These are phyloP conservation scores for Microbotryum scabiosae DNA, from an alignment of 1,284 basidiomycete genomes.

Conservation along the genomic window DNA sequence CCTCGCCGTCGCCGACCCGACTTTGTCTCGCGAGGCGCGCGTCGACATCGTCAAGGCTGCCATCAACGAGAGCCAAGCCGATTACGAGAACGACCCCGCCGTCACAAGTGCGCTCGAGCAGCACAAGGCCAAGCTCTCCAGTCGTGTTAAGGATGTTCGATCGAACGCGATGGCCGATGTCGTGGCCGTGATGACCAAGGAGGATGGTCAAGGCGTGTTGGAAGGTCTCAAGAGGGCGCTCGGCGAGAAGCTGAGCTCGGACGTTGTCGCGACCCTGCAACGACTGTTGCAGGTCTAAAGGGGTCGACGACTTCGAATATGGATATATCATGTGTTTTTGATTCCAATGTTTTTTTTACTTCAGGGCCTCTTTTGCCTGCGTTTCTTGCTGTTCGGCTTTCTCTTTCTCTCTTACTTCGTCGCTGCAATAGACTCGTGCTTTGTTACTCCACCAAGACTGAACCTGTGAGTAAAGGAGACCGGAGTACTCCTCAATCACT, in stretches of 20 bases:
- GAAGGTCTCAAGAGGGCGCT: slow-evolving; percentile 28
- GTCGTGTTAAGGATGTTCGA: slow-evolving; percentile 32
- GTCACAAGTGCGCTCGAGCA: slow-evolving; percentile 36
- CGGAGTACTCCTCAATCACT: no score
- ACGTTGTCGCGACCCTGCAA: slow-evolving; percentile 13
- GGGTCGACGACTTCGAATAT: no score
- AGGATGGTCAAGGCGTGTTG: slow-evolving; percentile 28
- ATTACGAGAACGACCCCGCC: slow-evolving; percentile 33
- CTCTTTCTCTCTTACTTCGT: no score
- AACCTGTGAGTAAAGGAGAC: no score
- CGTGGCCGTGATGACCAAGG: slow-evolving; percentile 35
- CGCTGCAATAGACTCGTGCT: no score
- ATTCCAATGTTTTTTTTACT: no score
- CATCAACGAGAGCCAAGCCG: slow-evolving; percentile 25
- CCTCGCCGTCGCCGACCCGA: slow-evolving; percentile 36
- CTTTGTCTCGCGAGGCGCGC: slow-evolving; percentile 35
- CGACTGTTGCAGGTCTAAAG: no score
- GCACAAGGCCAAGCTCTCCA: slow-evolving; percentile 28
- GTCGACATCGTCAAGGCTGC: slow-evolving; percentile 32
- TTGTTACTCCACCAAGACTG: no score
- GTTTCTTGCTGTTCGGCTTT: no score
- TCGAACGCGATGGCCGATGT: slow-evolving; percentile 34
- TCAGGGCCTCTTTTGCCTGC: no score
- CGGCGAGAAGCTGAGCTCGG: slow-evolving; percentile 19
- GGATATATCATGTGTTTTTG: no score